phyloP scores from a whole-genome alignment of 192 early-diverging fungal genomes.

The Helicostylum pulchrum region DNA sequence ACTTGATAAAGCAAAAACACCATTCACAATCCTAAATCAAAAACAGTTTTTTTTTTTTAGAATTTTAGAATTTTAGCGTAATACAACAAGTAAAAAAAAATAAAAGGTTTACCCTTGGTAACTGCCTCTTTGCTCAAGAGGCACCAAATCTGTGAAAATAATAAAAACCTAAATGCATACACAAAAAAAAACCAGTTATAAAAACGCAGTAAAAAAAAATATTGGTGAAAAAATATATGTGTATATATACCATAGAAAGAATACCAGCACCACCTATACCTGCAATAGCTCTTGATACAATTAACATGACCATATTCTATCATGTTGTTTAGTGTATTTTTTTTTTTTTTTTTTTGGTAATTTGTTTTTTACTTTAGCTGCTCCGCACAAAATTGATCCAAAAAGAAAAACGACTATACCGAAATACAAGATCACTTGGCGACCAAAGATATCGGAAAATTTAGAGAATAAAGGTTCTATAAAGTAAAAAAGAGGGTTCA shows the following conservation, averaged over 20 bases:
- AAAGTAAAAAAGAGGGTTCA: slow-evolving; percentile 2
- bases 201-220: no score
- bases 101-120: slow-evolving; percentile 35
- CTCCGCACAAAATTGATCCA: slow-evolving; percentile 83
- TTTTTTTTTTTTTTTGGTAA: not conserved
- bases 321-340: not conserved
- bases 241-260: slow-evolving; percentile 51
- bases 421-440: slow-evolving; percentile 69
- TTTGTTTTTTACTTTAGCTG: slow-evolving; percentile 41
- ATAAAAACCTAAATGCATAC: slow-evolving; percentile 58
- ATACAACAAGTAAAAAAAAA: slow-evolving; percentile 1
- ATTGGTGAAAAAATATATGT: not conserved
- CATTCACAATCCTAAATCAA: slow-evolving; percentile 27
- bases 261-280: slow-evolving; percentile 65
- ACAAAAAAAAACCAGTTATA: not conserved
- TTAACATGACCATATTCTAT: slow-evolving; percentile 48
- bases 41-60: not conserved
- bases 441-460: slow-evolving; percentile 84
- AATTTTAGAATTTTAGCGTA: not conserved
- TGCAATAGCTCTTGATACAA: slow-evolving; percentile 59
- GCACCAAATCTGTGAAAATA: slow-evolving; percentile 84
- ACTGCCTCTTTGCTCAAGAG: slow-evolving; percentile 81
- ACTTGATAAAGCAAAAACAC: slow-evolving; percentile 36
- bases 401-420: slow-evolving; percentile 75
- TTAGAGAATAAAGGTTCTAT: slow-evolving; percentile 64